Conservation (phyloP, 805 yeast genomes). For the Candida silvicultrix region DNA sequence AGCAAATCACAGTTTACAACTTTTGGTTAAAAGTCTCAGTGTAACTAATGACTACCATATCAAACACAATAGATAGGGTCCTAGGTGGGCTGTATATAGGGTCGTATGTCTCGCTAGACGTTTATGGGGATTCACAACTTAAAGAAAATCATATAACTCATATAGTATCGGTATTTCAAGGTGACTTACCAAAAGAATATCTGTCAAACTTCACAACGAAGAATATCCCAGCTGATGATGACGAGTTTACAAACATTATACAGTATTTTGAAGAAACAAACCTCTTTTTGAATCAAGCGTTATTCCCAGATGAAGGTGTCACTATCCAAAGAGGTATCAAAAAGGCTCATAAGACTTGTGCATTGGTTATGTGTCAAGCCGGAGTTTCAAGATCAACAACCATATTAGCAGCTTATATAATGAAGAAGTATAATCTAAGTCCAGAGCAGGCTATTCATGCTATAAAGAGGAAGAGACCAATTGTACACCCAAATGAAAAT, state of each 20-base stretch:
- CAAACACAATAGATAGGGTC: constrained; percentile 39
- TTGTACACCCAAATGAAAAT: constrained; percentile 65
- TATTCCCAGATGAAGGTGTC: constrained; percentile 35
- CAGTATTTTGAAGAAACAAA: constrained; percentile 55
- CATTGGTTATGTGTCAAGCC: constrained; percentile 76
- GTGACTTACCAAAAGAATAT: constrained; percentile 50
- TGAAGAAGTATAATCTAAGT: constrained; percentile 63
- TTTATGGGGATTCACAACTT: constrained; percentile 42
- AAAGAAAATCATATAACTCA: constrained; percentile 55
- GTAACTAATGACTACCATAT: background rate
- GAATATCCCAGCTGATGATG: constrained; percentile 60
- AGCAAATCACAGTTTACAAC: background rate
- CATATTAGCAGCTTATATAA: constrained; percentile 79
- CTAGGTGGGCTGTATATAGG: constrained; percentile 79
- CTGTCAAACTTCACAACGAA: constrained; percentile 41
- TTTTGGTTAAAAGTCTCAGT: too few species aligned
- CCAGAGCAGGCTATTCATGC: constrained; percentile 66
- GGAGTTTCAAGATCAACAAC: constrained; percentile 92
- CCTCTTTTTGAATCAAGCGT: constrained; percentile 58
- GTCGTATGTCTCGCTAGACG: constrained; percentile 52
- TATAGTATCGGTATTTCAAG: constrained; percentile 64
- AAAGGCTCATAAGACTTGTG: constrained; percentile 35
- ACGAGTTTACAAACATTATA: constrained; percentile 57
- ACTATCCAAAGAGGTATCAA: constrained; percentile 20
- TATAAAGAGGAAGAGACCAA: constrained; percentile 55